Evolutionary conservation across 1,284 basidiomycete genomes (phyloP).

Genomic region (Apiotrichum gamsii): DNA sequence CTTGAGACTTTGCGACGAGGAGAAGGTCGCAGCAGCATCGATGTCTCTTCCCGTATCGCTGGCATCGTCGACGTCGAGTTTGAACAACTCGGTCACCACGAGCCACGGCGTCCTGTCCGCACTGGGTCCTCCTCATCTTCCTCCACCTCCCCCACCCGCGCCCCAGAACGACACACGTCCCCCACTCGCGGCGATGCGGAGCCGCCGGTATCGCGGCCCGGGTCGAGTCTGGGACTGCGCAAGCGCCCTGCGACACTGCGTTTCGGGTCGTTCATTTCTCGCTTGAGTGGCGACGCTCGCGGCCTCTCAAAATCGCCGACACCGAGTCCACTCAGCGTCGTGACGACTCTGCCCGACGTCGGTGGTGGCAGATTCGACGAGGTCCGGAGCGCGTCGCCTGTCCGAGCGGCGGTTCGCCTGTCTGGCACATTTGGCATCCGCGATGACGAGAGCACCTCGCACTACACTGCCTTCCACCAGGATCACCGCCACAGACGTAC

Average conservation of each 20-base stretch:
- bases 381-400: not conserved
- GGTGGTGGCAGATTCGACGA: not conserved
- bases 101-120: too few species aligned
- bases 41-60: too few species aligned
- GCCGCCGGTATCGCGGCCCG: not conserved
- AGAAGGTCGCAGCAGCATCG: not conserved
- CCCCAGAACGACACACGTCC: not conserved
- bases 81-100: too few species aligned
- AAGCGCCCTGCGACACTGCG: not conserved
- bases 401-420: slow-evolving; percentile 18
- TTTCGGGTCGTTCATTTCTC: slow-evolving; percentile 3
- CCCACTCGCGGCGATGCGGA: not conserved
- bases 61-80: too few species aligned
- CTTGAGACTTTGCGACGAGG: not conserved
- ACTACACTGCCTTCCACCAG: not conserved
- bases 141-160: too few species aligned
- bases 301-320: slow-evolving; percentile 1
- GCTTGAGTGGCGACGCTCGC: slow-evolving; percentile 3
- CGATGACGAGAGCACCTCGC: slow-evolving; percentile 35
- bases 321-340: not conserved
- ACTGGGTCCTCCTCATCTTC: too few species aligned
- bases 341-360: not conserved
- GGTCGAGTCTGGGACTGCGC: too few species aligned
- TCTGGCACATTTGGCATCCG: slow-evolving; percentile 31
- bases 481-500: not conserved